phyloP scores from a whole-genome alignment of 202 grass and related monocot genomes.

The Miscanthus sacchariflorus region DNA sequence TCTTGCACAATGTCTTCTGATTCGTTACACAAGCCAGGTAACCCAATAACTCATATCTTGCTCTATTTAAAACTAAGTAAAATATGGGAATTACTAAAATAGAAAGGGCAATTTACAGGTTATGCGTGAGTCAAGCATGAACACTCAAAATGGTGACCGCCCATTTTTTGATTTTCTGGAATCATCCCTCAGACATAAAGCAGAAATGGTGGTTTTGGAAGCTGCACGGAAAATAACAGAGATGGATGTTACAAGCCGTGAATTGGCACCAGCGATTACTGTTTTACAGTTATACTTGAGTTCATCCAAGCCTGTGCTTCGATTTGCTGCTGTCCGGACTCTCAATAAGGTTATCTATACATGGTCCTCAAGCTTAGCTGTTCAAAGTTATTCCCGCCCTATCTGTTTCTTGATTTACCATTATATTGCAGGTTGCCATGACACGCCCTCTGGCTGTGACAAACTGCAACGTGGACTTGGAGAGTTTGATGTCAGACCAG shows the following conservation, averaged over 20 bases:
- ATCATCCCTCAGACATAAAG: constrained; percentile 72
- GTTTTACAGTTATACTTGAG: constrained; percentile 66
- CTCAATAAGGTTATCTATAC: constrained; percentile 70
- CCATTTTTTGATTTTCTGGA: constrained; percentile 83
- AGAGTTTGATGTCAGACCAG: constrained; percentile 74
- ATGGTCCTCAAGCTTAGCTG: constrained; percentile 24
- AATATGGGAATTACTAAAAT: constrained; percentile 35
- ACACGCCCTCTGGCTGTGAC: constrained; percentile 79
- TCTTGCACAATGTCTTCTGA: constrained; percentile 79
- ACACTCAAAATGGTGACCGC: constrained; percentile 64
- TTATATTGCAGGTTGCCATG: constrained; percentile 64
- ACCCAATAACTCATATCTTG: constrained; percentile 37
- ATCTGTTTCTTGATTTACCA: constrained; percentile 18
- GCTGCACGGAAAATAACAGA: constrained; percentile 79
- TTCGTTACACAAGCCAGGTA: constrained; percentile 86
- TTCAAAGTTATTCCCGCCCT: not conserved
- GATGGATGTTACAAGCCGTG: constrained; percentile 75
- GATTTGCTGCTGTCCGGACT: constrained; percentile 85
- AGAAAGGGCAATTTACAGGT: constrained; percentile 52
- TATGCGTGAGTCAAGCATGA: constrained; percentile 67
- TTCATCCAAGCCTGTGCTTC: constrained; percentile 76
- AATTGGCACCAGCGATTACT: constrained; percentile 66
- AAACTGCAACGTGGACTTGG: constrained; percentile 75
- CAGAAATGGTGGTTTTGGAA: constrained; percentile 75
- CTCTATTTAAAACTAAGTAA: constrained; percentile 10